These are phyloP conservation scores for Fraxinus quadrangulata DNA, from an alignment of 257 asterid species.

Conservation along the genomic window DNA sequence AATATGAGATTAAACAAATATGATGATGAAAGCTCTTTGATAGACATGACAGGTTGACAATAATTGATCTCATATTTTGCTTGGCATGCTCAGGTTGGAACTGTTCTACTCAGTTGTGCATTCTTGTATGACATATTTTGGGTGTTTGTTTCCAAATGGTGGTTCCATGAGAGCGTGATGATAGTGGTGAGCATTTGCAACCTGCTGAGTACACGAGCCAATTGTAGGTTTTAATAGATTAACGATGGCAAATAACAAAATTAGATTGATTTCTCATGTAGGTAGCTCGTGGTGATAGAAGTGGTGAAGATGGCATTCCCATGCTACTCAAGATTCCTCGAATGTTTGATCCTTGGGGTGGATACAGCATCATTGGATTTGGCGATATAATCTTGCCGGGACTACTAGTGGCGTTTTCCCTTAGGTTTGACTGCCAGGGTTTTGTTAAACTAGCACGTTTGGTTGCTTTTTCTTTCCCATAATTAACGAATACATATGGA, in stretches of 20 bases:
- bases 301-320: slow-evolving; percentile 96
- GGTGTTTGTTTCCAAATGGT: slow-evolving; percentile 88
- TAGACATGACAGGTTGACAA: neutral
- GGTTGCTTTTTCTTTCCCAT: neutral
- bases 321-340: slow-evolving; percentile 92
- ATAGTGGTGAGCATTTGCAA: slow-evolving; percentile 69
- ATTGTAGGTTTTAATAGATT: neutral
- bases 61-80: slow-evolving; percentile 13
- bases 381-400: slow-evolving; percentile 94
- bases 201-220: neutral
- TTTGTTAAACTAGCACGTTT: slow-evolving; percentile 1
- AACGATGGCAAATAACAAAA: slow-evolving; percentile 4
- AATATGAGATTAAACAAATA: neutral
- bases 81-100: slow-evolving; percentile 74
- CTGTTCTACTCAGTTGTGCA: slow-evolving; percentile 87
- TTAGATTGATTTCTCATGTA: slow-evolving; percentile 27
- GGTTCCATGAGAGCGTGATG: slow-evolving; percentile 97
- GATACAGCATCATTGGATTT: slow-evolving; percentile 88
- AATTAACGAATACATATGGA: neutral
- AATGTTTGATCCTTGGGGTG: slow-evolving; percentile 97
- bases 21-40: neutral
- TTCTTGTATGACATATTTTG: slow-evolving; percentile 92
- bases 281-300: slow-evolving; percentile 97
- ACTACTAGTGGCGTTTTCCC: slow-evolving; percentile 66
- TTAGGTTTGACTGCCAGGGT: slow-evolving; percentile 39